Percentiles rank a stretch among this genome's conserved stretches.
phyloP scores from a whole-genome alignment of 1,139 yeast species.

The Blastobotrys niveus region DNA sequence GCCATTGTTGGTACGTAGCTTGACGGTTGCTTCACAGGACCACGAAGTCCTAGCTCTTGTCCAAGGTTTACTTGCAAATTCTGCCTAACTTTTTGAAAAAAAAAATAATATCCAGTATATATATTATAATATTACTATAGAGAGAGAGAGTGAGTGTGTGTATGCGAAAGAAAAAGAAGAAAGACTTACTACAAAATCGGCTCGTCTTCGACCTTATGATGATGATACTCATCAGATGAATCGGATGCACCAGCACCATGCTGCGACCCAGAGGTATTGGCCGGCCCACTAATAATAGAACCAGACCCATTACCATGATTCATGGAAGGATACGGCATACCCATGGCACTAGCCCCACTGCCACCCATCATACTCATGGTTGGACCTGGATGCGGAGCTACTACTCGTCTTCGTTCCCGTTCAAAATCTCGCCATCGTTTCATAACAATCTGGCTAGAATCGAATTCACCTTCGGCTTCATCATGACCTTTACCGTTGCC shows the following conservation, averaged over 20 bases:
- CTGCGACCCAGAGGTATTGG: constrained; percentile 13
- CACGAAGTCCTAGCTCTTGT: constrained; percentile 1
- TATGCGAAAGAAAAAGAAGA: no score
- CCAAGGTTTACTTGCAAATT: constrained; percentile 7
- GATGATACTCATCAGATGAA: constrained; percentile 9
- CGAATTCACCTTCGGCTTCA: constrained; percentile 72
- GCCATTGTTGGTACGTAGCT: constrained; percentile 9
- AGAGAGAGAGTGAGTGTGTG: no score
- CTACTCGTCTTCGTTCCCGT: constrained; percentile 41
- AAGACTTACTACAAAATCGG: no score
- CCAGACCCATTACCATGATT: background rate
- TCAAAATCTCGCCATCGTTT: constrained; percentile 94
- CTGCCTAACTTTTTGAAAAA: background rate
- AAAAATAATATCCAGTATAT: background rate
- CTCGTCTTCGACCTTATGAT: no score
- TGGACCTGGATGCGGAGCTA: constrained; percentile 16
- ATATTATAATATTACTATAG: background rate
- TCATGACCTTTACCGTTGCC: constrained; percentile 54
- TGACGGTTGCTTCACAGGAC: constrained; percentile 9
- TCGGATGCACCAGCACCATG: constrained; percentile 7
- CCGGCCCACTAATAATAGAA: constrained; percentile 13
- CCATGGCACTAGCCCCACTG: no score
- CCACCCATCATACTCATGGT: no score
- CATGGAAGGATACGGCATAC: constrained; percentile 1
- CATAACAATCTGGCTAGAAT: constrained; percentile 80